A percentile compares a stretch with the other conserved stretches of the same genome.
These are phyloP conservation scores for Trichothecium sympodiale DNA, from an alignment of 2,329 filamentous ascomycete genomes.

Conservation along the genomic window DNA sequence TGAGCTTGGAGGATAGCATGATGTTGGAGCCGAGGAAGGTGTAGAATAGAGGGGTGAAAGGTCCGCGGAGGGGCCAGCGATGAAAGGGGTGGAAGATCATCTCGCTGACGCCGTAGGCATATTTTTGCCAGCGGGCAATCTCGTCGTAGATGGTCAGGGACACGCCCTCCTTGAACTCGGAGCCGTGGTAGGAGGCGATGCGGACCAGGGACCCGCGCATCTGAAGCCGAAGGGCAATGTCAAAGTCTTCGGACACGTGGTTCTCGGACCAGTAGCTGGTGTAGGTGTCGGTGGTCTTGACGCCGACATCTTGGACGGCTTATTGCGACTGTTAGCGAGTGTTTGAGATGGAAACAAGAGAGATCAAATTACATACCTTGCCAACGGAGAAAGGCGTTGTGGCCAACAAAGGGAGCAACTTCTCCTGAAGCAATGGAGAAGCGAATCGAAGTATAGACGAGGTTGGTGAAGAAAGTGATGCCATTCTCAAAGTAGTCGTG, in stretches of 20 bases:
- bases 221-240: constrained; percentile 63
- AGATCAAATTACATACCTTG: constrained; percentile 5
- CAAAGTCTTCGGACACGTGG: constrained; percentile 69
- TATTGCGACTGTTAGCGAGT: not conserved
- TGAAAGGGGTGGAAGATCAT: constrained; percentile 57
- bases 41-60: constrained; percentile 54
- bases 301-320: constrained; percentile 24
- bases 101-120: constrained; percentile 62
- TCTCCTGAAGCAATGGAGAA: constrained; percentile 63
- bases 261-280: constrained; percentile 65
- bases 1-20: constrained; percentile 55
- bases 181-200: constrained; percentile 55
- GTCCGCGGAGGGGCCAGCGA: constrained; percentile 49
- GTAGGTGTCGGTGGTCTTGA: constrained; percentile 42
- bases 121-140: constrained; percentile 62
- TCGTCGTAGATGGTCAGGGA: constrained; percentile 66
- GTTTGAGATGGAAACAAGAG: constrained; percentile 1
- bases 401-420: constrained; percentile 64
- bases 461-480: constrained; percentile 69
- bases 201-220: constrained; percentile 57
- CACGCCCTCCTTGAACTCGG: constrained; percentile 64
- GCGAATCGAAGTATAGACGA: constrained; percentile 63
- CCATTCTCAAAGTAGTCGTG: constrained; percentile 61
- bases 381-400: constrained; percentile 69
- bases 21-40: constrained; percentile 51